Base-by-base conservation (phyloP, 441 rosid species). In the Jatropha multifida region DNA sequence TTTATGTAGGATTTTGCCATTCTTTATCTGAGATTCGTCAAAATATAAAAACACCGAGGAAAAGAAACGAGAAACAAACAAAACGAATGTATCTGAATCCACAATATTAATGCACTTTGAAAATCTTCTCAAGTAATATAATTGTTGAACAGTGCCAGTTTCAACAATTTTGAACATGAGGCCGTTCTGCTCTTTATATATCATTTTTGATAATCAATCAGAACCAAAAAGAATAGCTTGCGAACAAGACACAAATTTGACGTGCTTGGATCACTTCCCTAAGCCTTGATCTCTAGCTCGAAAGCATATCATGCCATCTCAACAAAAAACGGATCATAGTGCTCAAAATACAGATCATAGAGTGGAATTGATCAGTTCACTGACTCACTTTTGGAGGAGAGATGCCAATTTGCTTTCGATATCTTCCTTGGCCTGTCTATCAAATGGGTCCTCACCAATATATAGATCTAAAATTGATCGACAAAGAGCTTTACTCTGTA, bases 401-500 rank as follows among this genome's bases (percentile, higher is more conserved):
- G 90, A 88, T 54, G 90, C 92, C 65, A 84, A 81, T 70, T 80
- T 87, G 82, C 78, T 83, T 74, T 88, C 87, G 38, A 93, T 78
- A 44, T 93, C 94, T 75, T 91, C 92, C 77, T 87, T 87, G 79
- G 99, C 93, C 74, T 74, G 80, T 80, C 76, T 85, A 59, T 94
- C 98, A 65, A 91, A 90, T 49, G 98, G 93, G 23, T 92, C 92
- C 59, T 89, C 96, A 18, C 97, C 98, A 0, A 94, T 85, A 78
- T 92, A 91, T 73, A 94, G 81, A 85, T 94, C 98, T 64, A 94
- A 79, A 70, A 92, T 82, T 26, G 97, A 92, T 65, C 71, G 82
- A 78, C 97, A 91, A 15, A 94, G 88, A 77, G 88, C 81, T 77
- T 88, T 88, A 90, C 97, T 94, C 85, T 90, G 85, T 77, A 94